Base-by-base conservation (phyloP, 805 yeast genomes). In the Wickerhamiella occidentalis region DNA sequence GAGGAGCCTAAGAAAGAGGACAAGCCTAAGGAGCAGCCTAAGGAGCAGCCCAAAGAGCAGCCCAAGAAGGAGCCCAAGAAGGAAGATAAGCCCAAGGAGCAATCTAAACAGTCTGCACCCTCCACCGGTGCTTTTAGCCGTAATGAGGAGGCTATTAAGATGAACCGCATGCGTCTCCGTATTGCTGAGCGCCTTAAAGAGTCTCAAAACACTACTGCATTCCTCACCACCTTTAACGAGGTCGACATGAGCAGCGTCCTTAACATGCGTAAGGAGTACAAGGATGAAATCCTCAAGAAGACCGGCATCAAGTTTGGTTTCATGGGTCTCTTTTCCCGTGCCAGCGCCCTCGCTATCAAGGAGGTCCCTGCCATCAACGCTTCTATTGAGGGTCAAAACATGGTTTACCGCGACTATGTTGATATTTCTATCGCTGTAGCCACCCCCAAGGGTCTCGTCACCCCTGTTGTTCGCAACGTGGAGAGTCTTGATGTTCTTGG, bases 81-180 rank as follows among this genome's bases (percentile, higher is more conserved):
- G 17, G 58, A 59, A 54, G 49, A 49, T 22, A 25, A 23, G 35
- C 42, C 53, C 43, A 54, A 58, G 12, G 56, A 53, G 12, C 51
- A 61, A 3, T 5, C 23, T 8, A 19, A 21, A n/a, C 17, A 25
- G 30, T 41, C 64, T 30, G 56, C 67, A 17, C 53, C 70, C 30
- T 58, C 67, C 48, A 57, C 67, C 41, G 67, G 75, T 30, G 85
- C 85, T 64, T 57, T 57, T 52, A 75, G 92, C 52, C 84, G 98
- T 74, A 69, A 72, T 54, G 97, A 92, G 72, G 83, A 80, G 65
- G 79, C 87, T 67, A 94, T 92, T 56, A 90, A 90, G 76, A 90
- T 90, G 97, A 92, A 88, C 80, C 85, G 98, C 75, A 92, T 90
- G 97, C 83, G 98, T 73, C 71, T 85, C 72, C 85, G 98, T 77